phyloP scores from a whole-genome alignment of 164 flowering plant species.

The Nymphaea colorata region DNA sequence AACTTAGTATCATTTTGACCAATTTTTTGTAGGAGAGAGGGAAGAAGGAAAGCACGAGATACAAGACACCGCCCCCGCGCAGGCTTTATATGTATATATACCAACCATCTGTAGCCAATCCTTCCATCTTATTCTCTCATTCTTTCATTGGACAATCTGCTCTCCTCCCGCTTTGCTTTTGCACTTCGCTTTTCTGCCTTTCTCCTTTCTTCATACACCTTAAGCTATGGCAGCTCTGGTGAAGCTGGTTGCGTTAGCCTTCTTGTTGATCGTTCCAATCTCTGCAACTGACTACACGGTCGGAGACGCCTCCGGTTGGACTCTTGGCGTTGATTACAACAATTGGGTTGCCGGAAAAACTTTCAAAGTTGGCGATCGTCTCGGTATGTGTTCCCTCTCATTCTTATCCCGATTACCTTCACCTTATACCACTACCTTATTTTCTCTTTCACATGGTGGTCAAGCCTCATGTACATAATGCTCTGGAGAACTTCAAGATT shows the following conservation, averaged over 20 bases:
- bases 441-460: too few species aligned
- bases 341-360: slow-evolving; percentile 39
- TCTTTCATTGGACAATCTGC: too few species aligned
- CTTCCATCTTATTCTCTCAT: neutral
- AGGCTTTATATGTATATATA: too few species aligned
- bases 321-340: slow-evolving; percentile 37
- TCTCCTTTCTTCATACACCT: neutral
- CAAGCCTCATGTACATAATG: too few species aligned
- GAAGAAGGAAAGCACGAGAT: too few species aligned
- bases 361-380: slow-evolving; percentile 47
- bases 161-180: neutral
- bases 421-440: too few species aligned
- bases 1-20: too few species aligned
- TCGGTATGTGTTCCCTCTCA: slow-evolving; percentile 21
- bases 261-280: neutral
- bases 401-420: neutral
- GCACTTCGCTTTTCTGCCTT: neutral
- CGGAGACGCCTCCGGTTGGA: slow-evolving; percentile 59
- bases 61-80: too few species aligned
- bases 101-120: neutral
- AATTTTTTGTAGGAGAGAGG: too few species aligned
- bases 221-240: neutral
- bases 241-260: neutral
- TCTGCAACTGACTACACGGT: neutral
- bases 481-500: too few species aligned